Base-by-base conservation (phyloP, 2,329 filamentous ascomycete species). In the Hymenoscyphus infarciens region DNA sequence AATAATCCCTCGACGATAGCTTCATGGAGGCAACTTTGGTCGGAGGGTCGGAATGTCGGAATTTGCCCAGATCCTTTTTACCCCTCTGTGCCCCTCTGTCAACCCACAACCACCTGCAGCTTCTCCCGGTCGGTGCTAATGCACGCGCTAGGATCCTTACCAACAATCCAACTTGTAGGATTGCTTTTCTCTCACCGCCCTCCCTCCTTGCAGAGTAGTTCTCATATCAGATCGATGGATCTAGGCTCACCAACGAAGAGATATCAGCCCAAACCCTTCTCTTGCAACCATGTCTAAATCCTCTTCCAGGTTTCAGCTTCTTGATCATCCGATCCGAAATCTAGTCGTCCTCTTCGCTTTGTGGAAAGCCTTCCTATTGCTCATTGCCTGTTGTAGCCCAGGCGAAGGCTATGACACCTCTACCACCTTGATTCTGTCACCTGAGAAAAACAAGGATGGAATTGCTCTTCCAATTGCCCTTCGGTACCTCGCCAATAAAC, bases 331-430 rank as follows among this genome's bases (percentile, higher is more conserved):
- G 11, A 29, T 69, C 57, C 63, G 63, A 49, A 67, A 57, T 61
- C 60, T 74, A 5, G n/a, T 67, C 31, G 27, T 61, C 2, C 56
- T 77, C 3, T 92, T 90, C 71, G 61, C 78, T 4, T 73, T 77
- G 13, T 93, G 89, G 89, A 95, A 94, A 73, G 58, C 75, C 5
- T 72, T 90, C 10, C 77, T 95, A 6, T 74, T 92, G n/a, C 69
- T 81, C 55, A 74, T 93, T 61, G 86, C 86, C 31, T 72, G 82
- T 77, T 59, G 74, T 83, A 56, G 84, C 81, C 63, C 83, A 83
- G 16, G 85, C 84, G 67, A 76, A 75, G 62, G 82, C 27, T 96
- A 95, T 74, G 91, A 96, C 76, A 93, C 90, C n/a, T 94, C 90
- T 6, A 87, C 83, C 6, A 81, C 82, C 45, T 76, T 84, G 33